Evolutionary conservation across 1,139 yeast species (phyloP).

Genomic region (Geotrichum reessii): DNA sequence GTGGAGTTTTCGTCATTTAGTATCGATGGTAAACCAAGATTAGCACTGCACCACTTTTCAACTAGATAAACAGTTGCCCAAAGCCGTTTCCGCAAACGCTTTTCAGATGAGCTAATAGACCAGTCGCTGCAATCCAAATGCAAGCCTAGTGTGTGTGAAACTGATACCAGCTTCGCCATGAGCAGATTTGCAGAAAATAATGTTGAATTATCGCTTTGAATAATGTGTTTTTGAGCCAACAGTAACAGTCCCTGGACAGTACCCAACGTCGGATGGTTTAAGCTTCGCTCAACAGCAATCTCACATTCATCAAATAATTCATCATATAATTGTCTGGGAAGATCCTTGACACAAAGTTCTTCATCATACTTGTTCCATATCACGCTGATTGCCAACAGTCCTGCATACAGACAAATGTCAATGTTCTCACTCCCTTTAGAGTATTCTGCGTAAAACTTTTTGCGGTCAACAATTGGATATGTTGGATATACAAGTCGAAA

Average conservation of each 20-base stretch:
- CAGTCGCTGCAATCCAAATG: conserved; percentile 36
- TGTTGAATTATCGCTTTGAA: conserved; percentile 35
- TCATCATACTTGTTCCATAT: conserved; percentile 39
- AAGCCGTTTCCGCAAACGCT: conserved; percentile 31
- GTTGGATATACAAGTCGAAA: conserved; percentile 36
- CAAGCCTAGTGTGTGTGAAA: conserved; percentile 35
- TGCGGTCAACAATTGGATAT: conserved; percentile 37
- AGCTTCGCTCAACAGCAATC: conserved; percentile 33
- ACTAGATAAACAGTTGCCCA: conserved; percentile 36
- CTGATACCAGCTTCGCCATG: conserved; percentile 32
- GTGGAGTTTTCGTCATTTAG: conserved; percentile 26
- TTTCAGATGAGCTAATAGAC: conserved; percentile 32
- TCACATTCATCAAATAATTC: conserved; percentile 33
- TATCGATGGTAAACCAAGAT: conserved; percentile 34
- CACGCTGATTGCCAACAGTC: conserved; percentile 35
- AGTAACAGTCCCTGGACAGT: conserved; percentile 43
- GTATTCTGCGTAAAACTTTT: conserved; percentile 33
- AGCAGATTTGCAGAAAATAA: conserved; percentile 31
- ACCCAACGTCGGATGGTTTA: conserved; percentile 38
- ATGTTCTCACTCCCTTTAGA: conserved; percentile 30
- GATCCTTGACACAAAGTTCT: conserved; percentile 32
- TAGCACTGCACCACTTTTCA: conserved; percentile 37
- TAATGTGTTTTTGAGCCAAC: conserved; percentile 33
- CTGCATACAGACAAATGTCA: conserved; percentile 34
- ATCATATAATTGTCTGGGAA: conserved; percentile 31